Evolutionary conservation across 2,329 filamentous ascomycete genomes (phyloP), one percentile per base, ranked within the genome.

Genomic region (Zasmidium angulare): DNA sequence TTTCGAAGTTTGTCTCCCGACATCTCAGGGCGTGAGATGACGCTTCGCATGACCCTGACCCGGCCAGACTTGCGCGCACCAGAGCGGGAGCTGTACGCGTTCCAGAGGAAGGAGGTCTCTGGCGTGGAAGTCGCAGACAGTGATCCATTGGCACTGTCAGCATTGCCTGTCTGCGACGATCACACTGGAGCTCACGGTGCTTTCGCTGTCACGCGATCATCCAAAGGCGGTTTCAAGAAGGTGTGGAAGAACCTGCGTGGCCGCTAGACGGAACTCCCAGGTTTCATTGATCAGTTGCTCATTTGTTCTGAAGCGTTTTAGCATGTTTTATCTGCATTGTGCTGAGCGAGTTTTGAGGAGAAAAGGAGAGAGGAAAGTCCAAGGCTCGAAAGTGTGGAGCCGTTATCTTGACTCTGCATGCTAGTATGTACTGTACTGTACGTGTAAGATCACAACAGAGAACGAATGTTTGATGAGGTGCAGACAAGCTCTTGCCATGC

Each of bases 41-140:
- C 95, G 2, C 78, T 98, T 51, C 90, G 93, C 51, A 96, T 98
- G 92, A 98, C 93, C 0, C 82, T 98, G 56, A 98, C 95, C 2
- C 83, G 93, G 50, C 90, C 92, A 0, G 93, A 98, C 72, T 82
- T 98, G 50, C 87, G 92, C 46, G 87, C 88, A 3, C 82, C 87
- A 63, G 89, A 93, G 62, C 85, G 88, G 11, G 82, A 87, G 61
- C 81, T 90, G 17, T 90, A 92, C 68, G 86, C 86, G 46, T 77
- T 77, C 23, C 55, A 67, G 31, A 54, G 63, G 17, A 64, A 58
- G 19, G 58, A 66, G 26, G 58, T 56, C 2, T 64, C 61, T 19
- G 65, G 59, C 12, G 64, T 64, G n/a, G 63, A 66, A n/a, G 48
- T 67, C 6, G 62, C 62, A 21, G 62, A 60, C n/a, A 61, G 78